phyloP scores from a whole-genome alignment of 2,329 filamentous ascomycete genomes.

The Penicillium palitans region DNA sequence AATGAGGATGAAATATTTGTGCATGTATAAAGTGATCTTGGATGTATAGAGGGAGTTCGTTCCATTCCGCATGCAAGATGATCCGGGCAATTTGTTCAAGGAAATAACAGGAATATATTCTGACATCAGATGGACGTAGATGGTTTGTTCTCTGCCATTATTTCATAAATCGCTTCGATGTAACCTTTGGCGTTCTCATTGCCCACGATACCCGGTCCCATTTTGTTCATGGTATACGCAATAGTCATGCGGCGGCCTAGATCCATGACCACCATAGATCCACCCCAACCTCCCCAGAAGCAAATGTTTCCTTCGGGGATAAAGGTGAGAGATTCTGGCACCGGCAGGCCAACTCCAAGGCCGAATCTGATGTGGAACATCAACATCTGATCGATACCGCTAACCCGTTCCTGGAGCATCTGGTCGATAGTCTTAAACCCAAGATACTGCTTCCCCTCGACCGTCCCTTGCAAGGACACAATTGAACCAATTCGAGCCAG shows the following conservation, averaged over 20 bases:
- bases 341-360: slow-evolving; percentile 43
- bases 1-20: neutral
- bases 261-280: slow-evolving; percentile 49
- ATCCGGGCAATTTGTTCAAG: neutral
- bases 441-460: slow-evolving; percentile 41
- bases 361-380: slow-evolving; percentile 42
- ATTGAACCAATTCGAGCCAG: slow-evolving; percentile 46
- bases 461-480: slow-evolving; percentile 36
- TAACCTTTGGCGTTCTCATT: slow-evolving; percentile 32
- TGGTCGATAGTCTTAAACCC: slow-evolving; percentile 45
- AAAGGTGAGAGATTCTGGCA: slow-evolving; percentile 28
- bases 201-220: slow-evolving; percentile 36
- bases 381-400: slow-evolving; percentile 45
- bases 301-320: slow-evolving; percentile 36
- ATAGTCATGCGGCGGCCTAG: slow-evolving; percentile 46
- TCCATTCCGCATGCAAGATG: neutral
- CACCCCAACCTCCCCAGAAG: slow-evolving; percentile 52
- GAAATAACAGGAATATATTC: neutral
- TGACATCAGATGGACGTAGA: neutral
- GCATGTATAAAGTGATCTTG: too few species aligned
- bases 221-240: slow-evolving; percentile 50
- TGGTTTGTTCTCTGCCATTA: slow-evolving; percentile 2
- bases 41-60: neutral
- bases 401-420: slow-evolving; percentile 49
- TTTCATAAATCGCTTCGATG: slow-evolving; percentile 35